phyloP scores from a whole-genome alignment of 345 rosid genomes.

The Raphanus sativus region DNA sequence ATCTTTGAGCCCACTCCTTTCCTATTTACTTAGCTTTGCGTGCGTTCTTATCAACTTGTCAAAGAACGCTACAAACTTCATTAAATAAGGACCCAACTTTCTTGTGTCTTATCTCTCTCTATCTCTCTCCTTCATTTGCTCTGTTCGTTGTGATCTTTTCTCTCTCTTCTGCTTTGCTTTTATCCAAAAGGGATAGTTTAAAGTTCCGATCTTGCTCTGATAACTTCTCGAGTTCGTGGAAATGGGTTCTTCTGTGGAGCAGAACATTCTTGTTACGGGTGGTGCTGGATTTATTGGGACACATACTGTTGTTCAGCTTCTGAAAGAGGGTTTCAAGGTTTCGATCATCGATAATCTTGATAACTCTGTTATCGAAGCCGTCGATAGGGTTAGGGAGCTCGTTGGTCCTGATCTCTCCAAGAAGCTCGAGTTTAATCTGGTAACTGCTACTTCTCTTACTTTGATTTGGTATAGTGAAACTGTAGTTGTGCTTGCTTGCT shows the following conservation, averaged over 20 bases:
- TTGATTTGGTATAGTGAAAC: background rate
- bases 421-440: background rate
- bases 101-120: background rate
- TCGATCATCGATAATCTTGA: background rate
- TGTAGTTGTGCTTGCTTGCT: background rate
- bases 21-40: conserved; percentile 30
- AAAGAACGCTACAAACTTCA: conserved; percentile 5
- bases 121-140: conserved; percentile 37
- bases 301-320: background rate
- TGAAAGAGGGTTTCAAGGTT: background rate
- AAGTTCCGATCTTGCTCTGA: conserved; percentile 22
- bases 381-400: background rate
- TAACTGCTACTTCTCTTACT: background rate
- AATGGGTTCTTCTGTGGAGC: background rate
- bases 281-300: background rate
- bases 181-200: conserved; percentile 10
- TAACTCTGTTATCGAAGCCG: background rate
- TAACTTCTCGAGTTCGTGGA: background rate
- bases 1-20: conserved; percentile 29
- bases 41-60: conserved; percentile 37
- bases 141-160: conserved; percentile 26
- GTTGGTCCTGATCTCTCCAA: background rate
- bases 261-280: background rate
- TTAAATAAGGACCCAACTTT: conserved; percentile 18
- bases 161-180: background rate